Evolutionary conservation across 2,329 filamentous ascomycete genomes (phyloP), one percentile per base, ranked within the genome.

Genomic region (Colletotrichum cuscutae): DNA sequence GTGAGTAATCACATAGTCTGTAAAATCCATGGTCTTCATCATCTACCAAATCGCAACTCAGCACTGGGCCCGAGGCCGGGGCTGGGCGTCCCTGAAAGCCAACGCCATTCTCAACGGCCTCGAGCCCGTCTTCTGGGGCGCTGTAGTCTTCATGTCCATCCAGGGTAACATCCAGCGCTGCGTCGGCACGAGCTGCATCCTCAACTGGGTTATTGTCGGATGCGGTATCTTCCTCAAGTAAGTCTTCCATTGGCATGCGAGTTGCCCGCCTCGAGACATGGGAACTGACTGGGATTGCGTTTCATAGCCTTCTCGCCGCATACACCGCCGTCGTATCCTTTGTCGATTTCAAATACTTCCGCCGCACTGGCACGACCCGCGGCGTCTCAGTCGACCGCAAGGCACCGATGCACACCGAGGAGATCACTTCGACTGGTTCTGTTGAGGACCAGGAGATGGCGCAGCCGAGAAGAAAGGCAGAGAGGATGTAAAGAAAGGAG

Each of bases 1-100:
- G n/a, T 24, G 4, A 19, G 11, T 13, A 42, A 53, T 5, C 11
- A 11, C 28, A 52, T 0, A 80, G 79, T 75, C 74, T 49, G 77
- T 78, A 19, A 85, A 85, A 76, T 83, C 81, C 2, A 75, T 85
- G 24, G 71, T 83, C 52, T 76, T 86, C 57, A 77, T 86, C 68
- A 52, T 71, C 5, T 86, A 86, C 73, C 80, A 85, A 65, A 72
- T 86, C 46, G 71, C 82, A 1, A 81, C 81, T 15, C 79, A 81
- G 11, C 84, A 83, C 53, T 79, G 83, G 1, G 13, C 54, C 22
- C 30, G n/a, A 4, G 24, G 65, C 28, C 54, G 24, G 24, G 60
- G 30, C 46, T 79, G 74, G 66, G 71, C 61, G 7, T 79, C 76
- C 12, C 65, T 77, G 1, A 78, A 79, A 8, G 75, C 78, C 3